Base-by-base conservation (phyloP, 78 protist species). In the Dictyostelium purpureum region DNA sequence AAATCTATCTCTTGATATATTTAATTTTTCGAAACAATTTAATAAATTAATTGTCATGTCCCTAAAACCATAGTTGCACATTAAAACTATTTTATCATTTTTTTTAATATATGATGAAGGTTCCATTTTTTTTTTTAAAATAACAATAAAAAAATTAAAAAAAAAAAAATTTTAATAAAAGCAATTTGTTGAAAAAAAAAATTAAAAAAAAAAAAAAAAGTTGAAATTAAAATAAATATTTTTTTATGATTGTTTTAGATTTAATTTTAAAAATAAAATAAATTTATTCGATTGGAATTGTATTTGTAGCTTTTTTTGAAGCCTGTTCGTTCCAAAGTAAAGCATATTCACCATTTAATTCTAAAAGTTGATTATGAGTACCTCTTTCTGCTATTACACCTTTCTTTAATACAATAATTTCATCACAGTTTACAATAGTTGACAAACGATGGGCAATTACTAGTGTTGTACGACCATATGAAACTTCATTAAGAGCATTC, bases 381-480 rank as follows among this genome's bases (percentile, higher is more conserved):
- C 99, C 99, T 21, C 90, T 47, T 61, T 98, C 99, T 33, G 81
- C 67, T 2, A 97, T 45, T 14, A 74, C 49, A 47, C 99, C 98
- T 9, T 75, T 65, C 10, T 77, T 79, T 6, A 78, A 76, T 7
- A 98, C 98, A 16, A 94, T 51, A 49, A 98, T 97, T 47, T 79
- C 76, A 83, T 97, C 98, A 1, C 96, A 93, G 54, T 96, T 78
- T 4, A 61, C 85, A 26, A 98, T 73, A 14, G 98, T 95, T 11
- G 88, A 49, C 9, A 98, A 87, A 35, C 98, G 18, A 47, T 98
- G 99, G 7, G 99, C 98, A 42, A 98, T 87, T 51, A 90, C 70
- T 16, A 97, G 14, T 21, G 94, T 67, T 0, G 98, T 96, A 24
- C 87, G 21, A 31, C 83, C 76, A n/a, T 56, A 35, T 26, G 56